Conservation (phyloP, 441 rosid species). For the Croton setiger region DNA sequence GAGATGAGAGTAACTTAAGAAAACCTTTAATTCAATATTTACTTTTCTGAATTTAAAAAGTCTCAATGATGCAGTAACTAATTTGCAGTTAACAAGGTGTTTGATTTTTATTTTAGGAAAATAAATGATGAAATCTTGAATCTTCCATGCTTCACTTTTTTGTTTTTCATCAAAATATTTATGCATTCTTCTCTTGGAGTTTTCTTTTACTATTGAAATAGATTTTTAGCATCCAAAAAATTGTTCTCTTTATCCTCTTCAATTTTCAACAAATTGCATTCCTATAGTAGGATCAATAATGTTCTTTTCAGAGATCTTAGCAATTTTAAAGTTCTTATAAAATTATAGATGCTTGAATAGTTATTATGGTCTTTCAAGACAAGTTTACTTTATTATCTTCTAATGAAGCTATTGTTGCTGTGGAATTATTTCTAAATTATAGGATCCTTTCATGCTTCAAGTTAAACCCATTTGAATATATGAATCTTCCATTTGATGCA, state of each 20-base stretch:
- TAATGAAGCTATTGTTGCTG: conserved; percentile 7
- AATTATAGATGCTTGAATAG: background rate
- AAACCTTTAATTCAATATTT: background rate
- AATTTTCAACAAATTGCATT: background rate
- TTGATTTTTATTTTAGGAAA: no score
- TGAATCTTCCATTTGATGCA: conserved; percentile 71
- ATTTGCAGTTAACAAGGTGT: no score
- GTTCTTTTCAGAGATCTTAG: background rate
- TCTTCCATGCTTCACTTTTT: no score
- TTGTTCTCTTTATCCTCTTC: background rate
- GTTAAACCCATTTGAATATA: conserved; percentile 88
- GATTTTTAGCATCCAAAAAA: background rate
- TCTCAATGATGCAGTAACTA: background rate
- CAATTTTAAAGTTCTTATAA: background rate
- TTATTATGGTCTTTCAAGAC: background rate
- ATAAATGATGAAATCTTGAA: no score
- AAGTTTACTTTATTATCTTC: conserved; percentile 4
- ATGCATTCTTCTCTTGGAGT: background rate
- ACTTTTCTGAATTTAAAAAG: no score
- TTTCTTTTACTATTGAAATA: background rate
- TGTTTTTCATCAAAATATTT: no score
- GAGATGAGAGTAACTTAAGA: background rate
- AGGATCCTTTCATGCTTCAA: conserved; percentile 98
- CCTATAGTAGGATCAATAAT: background rate
- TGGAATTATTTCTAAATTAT: conserved; percentile 8